Evolutionary conservation across 305 asterid genomes (phyloP).

Genomic region (Fraxinus latifolia): DNA sequence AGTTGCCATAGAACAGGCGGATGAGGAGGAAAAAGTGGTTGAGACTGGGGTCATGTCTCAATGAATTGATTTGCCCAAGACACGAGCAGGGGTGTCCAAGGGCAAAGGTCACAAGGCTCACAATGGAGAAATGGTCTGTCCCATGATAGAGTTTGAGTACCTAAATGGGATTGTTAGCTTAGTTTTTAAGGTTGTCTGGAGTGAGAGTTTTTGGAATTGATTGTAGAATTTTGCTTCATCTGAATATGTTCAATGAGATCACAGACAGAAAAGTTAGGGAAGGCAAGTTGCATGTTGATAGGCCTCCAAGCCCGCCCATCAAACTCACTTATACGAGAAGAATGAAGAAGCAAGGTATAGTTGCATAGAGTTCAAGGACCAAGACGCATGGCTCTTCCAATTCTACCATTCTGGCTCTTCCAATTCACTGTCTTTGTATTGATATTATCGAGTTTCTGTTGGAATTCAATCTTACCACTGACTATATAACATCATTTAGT

Average conservation of each 20-base stretch:
- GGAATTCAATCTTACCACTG: not conserved
- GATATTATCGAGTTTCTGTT: not conserved
- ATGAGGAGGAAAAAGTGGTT: conserved; percentile 73
- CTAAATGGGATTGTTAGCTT: conserved; percentile 18
- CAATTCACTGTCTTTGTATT: not conserved
- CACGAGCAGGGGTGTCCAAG: conserved; percentile 79
- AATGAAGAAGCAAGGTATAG: not conserved
- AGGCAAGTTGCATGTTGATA: not conserved
- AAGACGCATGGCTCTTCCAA: not conserved
- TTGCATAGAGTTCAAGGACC: not conserved
- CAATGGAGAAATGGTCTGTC: conserved; percentile 79
- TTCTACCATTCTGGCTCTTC: not conserved
- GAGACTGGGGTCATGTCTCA: conserved; percentile 66
- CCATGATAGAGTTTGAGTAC: conserved; percentile 82
- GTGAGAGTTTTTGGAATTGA: conserved; percentile 18
- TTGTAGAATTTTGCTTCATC: conserved; percentile 16
- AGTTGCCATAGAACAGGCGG: conserved; percentile 37
- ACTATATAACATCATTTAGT: not conserved
- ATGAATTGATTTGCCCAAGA: conserved; percentile 76
- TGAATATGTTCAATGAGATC: not conserved
- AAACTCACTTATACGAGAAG: not conserved
- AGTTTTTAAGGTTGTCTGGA: conserved; percentile 13
- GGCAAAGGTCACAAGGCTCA: conserved; percentile 69
- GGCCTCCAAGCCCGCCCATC: not conserved
- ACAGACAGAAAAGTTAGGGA: not conserved